Evolutionary conservation across 2,329 filamentous ascomycete species (phyloP), one percentile per base, ranked within the genome.

Genomic region (Cercospora sojina): DNA sequence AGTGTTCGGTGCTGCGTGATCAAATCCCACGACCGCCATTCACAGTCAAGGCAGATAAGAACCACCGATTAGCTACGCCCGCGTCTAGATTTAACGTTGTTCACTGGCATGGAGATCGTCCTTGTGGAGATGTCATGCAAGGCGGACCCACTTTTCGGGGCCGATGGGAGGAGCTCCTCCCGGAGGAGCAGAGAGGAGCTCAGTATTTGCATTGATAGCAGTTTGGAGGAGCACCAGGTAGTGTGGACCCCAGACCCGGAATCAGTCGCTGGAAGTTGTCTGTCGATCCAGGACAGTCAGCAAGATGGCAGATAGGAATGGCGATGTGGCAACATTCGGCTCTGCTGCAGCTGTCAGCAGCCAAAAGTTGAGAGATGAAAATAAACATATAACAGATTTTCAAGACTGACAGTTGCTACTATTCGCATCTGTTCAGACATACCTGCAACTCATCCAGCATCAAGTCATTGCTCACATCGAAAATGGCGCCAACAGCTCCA

Each of bases 401-500:
- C 18, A 47, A 13, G n/a, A 20, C 41, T 12, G 41, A 47, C 20
- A 1, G 9, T 9, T 47, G 16, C n/a, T 47, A 7, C 5, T 10
- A 2, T 20, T 47, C n/a, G 18, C 7, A 20, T 47, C n/a, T 20
- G 2, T 47, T 12, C 41, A 47, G 18, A 47, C 41, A 20, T 20
- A 47, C 41, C n/a, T 47, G 41, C 16, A 47, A 20, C 9, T 20
- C n/a, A 47, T 1, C 12, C 7, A 47, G 10, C 2, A 20, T 3
- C 18, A 47, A 3, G 5, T 47, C 12, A 12, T 47, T 3, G 8
- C 5, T n/a, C 27, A 76, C 77, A 74, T 64, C 74, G 20, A 70
- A 77, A 66, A 72, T 79, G 51, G 75, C 80, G 18, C 75, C 58
- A n/a, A 47, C 57, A 23, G 64, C 58, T 27, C 47, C 77, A 3